Percentiles rank a stretch among this genome's conserved stretches.
These are phyloP conservation scores for Zizania latifolia DNA, from an alignment of 176 grass and related monocot genomes.

Conservation along the genomic window DNA sequence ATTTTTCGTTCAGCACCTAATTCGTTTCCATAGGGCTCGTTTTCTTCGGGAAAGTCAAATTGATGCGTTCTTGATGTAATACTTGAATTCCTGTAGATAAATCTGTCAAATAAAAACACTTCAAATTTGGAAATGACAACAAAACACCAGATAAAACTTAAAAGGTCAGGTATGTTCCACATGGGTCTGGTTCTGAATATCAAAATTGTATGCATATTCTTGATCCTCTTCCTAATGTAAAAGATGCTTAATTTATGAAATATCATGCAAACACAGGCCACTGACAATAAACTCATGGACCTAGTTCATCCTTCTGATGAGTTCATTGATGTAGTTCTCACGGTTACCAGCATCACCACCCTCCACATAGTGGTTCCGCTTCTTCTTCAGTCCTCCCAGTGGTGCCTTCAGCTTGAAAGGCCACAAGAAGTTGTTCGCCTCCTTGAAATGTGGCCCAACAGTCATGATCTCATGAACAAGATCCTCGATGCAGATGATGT, in stretches of 20 bases:
- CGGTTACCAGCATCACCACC: constrained; percentile 92
- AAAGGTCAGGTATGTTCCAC: background rate
- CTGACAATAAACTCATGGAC: background rate
- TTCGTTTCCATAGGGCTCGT: too few relatives aligned
- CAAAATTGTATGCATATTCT: constrained; percentile 42
- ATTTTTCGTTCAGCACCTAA: too few relatives aligned
- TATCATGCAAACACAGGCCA: background rate
- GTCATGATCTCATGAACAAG: constrained; percentile 86
- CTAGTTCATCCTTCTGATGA: constrained; percentile 92
- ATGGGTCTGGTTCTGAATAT: constrained; percentile 5
- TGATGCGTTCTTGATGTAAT: too few relatives aligned
- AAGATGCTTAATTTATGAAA: background rate
- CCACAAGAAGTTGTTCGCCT: constrained; percentile 94
- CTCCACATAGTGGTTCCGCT: constrained; percentile 87
- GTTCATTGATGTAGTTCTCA: constrained; percentile 85
- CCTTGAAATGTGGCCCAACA: constrained; percentile 85
- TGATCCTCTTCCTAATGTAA: constrained; percentile 19
- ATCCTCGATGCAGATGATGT: constrained; percentile 84
- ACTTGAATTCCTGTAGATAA: too few relatives aligned
- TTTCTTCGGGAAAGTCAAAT: too few relatives aligned
- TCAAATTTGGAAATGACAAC: background rate
- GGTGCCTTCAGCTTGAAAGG: constrained; percentile 87
- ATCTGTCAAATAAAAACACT: too few relatives aligned
- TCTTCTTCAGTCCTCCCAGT: constrained; percentile 75
- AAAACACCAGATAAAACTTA: background rate